These are phyloP conservation scores for Cercospora sojina DNA, from an alignment of 2,329 filamentous ascomycete species.

Conservation along the genomic window DNA sequence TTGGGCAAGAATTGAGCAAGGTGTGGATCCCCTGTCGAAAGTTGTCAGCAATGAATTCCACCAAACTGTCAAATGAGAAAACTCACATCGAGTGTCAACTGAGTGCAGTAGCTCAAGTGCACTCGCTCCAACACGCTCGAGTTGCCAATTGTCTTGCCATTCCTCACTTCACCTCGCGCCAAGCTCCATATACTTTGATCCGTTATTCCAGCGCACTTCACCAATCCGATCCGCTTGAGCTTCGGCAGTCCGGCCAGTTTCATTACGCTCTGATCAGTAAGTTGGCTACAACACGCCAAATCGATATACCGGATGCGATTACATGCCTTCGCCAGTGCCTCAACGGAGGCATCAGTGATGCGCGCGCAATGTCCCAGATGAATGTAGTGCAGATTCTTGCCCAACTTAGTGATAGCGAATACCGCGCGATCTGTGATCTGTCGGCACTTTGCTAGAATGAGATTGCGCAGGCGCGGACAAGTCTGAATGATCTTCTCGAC, in stretches of 20 bases:
- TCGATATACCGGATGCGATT: conserved; percentile 97
- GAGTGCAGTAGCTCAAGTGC: conserved; percentile 91
- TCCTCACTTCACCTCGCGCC: conserved; percentile 54
- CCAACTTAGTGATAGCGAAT: conserved; percentile 79
- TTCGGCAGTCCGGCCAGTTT: conserved; percentile 86
- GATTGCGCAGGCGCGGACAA: conserved; percentile 83
- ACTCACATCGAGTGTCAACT: conserved; percentile 75
- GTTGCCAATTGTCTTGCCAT: conserved; percentile 43
- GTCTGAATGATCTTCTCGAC: conserved; percentile 84
- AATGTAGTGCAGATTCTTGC: conserved; percentile 95
- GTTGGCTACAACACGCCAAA: conserved; percentile 84
- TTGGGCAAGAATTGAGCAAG: conserved; percentile 85
- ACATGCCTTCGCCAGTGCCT: conserved; percentile 77
- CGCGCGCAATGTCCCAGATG: conserved; percentile 91
- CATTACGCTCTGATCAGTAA: conserved; percentile 84
- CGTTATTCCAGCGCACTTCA: conserved; percentile 90
- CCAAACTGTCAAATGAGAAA: background rate
- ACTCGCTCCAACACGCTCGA: conserved; percentile 81
- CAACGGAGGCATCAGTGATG: conserved; percentile 86
- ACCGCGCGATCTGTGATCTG: conserved; percentile 90
- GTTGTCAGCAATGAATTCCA: conserved; percentile 34
- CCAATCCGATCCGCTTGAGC: conserved; percentile 87
- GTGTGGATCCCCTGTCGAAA: conserved; percentile 74
- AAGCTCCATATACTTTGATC: conserved; percentile 84
- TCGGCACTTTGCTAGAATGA: conserved; percentile 91